Base-by-base conservation (phyloP, 345 rosid genomes). In the Lepidium didymum region DNA sequence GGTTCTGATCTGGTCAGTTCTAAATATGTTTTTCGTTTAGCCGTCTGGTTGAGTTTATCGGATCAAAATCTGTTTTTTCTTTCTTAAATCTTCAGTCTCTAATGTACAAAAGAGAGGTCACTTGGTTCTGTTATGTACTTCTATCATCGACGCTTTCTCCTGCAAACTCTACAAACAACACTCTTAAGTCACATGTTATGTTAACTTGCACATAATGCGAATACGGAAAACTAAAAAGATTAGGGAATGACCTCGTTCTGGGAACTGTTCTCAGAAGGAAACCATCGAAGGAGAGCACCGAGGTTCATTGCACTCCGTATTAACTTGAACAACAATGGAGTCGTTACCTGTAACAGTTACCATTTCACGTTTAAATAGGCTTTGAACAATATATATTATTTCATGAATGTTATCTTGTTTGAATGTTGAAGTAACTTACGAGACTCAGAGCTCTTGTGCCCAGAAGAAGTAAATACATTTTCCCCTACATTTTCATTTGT, bases 391-490 rank as follows among this genome's bases (percentile, higher is more conserved):
- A 21, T 16, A 19, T 16, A 12, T 14, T 25, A 72, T 37, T 62
- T 64, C 33, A 56, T 54, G 77, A 9, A 29, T 16, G 43, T 15
- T 72, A 10, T 70, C 10, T 37, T 52, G 53, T 42, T 36, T 47
- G 1, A 7, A 45, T 36, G 63, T 60, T 18, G 29, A 61, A 64
- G 46, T 66, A 59, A 69, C 82, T 63, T 74, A 94, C 99, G 72
- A 94, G 85, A 81, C 99, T 94, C 53, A 90, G 81, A 67, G 99
- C 99, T 59, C 97, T 94, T 53, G 97, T 94, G 69, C 99, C 97
- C 62, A 95, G 86, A 62, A 95, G 97, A 75, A 95, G 98, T 59
- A 95, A 94, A 76, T 95, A 95, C 96, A 95, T 91, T 85, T 95
- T 95, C 74, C 96, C 96, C 99, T 95, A 77, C 75, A 82, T 46